phyloP scores from a whole-genome alignment of 2,329 filamentous ascomycete species.

The Pseudogymnoascus sp. region DNA sequence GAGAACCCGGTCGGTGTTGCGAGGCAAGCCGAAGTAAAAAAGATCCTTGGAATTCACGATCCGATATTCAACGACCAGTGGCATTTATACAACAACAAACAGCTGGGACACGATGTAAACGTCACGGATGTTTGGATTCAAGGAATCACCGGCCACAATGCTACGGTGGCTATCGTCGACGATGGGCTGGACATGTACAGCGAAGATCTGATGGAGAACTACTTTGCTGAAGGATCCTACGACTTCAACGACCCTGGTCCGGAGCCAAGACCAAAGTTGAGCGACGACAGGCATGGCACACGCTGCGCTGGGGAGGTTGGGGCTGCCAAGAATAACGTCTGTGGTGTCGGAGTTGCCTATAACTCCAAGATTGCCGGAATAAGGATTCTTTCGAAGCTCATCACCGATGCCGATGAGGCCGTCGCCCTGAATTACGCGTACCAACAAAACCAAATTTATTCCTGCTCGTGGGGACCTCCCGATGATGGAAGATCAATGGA shows the following conservation, averaged over 20 bases:
- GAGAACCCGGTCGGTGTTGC: slow-evolving; percentile 37
- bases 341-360: slow-evolving; percentile 92
- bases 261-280: slow-evolving; percentile 72
- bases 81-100: slow-evolving; percentile 80
- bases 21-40: slow-evolving; percentile 51
- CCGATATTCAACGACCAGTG: slow-evolving; percentile 92
- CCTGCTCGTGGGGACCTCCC: slow-evolving; percentile 95
- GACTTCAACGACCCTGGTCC: slow-evolving; percentile 85
- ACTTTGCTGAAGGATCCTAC: slow-evolving; percentile 85
- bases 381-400: slow-evolving; percentile 83
- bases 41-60: slow-evolving; percentile 66
- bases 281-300: slow-evolving; percentile 84
- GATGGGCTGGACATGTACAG: slow-evolving; percentile 96
- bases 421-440: slow-evolving; percentile 86
- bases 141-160: slow-evolving; percentile 80
- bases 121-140: slow-evolving; percentile 90
- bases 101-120: slow-evolving; percentile 85
- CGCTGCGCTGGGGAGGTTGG: slow-evolving; percentile 91
- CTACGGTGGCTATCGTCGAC: slow-evolving; percentile 89
- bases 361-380: slow-evolving; percentile 84
- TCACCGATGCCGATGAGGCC: slow-evolving; percentile 88
- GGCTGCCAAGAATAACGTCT: slow-evolving; percentile 85
- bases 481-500: slow-evolving; percentile 95
- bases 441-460: slow-evolving; percentile 92
- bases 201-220: slow-evolving; percentile 84